Evolutionary conservation across 768 basidiomycete genomes (phyloP).

Genomic region (Suillus brevipes): DNA sequence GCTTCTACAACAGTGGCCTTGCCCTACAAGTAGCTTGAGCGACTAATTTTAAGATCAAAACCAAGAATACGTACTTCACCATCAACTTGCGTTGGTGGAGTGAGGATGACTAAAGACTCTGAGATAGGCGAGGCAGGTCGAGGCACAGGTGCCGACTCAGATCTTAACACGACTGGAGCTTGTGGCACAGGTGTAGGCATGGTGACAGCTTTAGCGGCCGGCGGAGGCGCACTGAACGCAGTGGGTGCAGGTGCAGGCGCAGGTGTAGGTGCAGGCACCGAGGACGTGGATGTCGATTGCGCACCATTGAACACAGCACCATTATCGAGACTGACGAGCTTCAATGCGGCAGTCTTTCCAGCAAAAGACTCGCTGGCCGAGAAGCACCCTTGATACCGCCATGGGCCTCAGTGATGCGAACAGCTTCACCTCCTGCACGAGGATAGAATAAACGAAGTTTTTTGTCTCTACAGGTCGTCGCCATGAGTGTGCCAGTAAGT

Average conservation of each 20-base stretch:
- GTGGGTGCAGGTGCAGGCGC: slow-evolving; percentile 29
- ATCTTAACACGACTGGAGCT: slow-evolving; percentile 12
- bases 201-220: slow-evolving; percentile 36
- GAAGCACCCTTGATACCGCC: slow-evolving; percentile 90
- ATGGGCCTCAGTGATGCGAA: slow-evolving; percentile 83
- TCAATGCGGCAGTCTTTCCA: slow-evolving; percentile 77
- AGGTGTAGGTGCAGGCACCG: slow-evolving; percentile 21
- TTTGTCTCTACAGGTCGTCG: slow-evolving; percentile 89
- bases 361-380: slow-evolving; percentile 84
- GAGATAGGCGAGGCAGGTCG: slow-evolving; percentile 8
- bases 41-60: not conserved
- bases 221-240: slow-evolving; percentile 24
- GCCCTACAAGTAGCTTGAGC: slow-evolving; percentile 8
- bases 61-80: slow-evolving; percentile 34
- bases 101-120: slow-evolving; percentile 16
- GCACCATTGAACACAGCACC: slow-evolving; percentile 45
- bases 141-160: slow-evolving; percentile 16
- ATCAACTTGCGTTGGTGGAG: slow-evolving; percentile 20
- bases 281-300: slow-evolving; percentile 18
- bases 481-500: slow-evolving; percentile 78
- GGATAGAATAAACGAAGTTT: slow-evolving; percentile 92
- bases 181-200: slow-evolving; percentile 20
- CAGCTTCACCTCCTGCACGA: slow-evolving; percentile 77
- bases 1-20: slow-evolving; percentile 35
- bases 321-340: slow-evolving; percentile 78